Base-by-base conservation (phyloP, 352 stramenopile genomes). In the Halophytophthora polymorphica region DNA sequence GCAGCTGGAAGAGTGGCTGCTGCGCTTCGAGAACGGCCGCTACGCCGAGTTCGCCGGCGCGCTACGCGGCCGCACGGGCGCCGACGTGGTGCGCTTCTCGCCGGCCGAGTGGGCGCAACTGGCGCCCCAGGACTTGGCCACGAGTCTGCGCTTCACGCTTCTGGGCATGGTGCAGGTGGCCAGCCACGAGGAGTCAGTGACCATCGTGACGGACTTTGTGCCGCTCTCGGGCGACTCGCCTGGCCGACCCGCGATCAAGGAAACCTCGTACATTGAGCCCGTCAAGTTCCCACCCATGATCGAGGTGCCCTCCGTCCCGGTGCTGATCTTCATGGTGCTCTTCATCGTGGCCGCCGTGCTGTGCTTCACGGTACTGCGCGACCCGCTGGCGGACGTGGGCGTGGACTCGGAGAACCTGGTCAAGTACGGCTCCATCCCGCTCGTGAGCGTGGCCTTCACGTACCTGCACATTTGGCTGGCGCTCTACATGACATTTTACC, bases 401-500 rank as follows among this genome's bases (percentile, higher is more conserved):
- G 85, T 91, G 35, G 68, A 74, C 42, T 86, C 82, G 11, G 48
- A 77, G 44, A 63, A 78, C 54, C 43, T 96, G 21, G 53, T 93
- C 45, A 88, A 86, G 56, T 92, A 88, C 56, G 83, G 77, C 23
- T 91, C 80, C 5, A 95, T 96, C 50, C 85, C 83, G 4, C 57
- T 89, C 41, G 90, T 96, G 15, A 92, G 83, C 29, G 85, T 96
- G 25, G 68, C 81, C 13, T 96, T 98, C 53, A 97, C 93, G 35
- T 98, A 98, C 56, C 65, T 96, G 35, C 96, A 97, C 65, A 98
- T 98, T 71, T 97, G 95, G 75, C 65, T 98, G 50, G 96, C 96
- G 31, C 71, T 99, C 2, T 98, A 94, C 75, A 98, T 98, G 88
- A 99, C 98, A 29, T 99, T 99, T 69, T 96, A 98, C 66, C 96